Percentiles rank a stretch among this genome's conserved stretches.
Conservation (phyloP, 2,329 filamentous ascomycete species). For the Cercospora janseana region DNA sequence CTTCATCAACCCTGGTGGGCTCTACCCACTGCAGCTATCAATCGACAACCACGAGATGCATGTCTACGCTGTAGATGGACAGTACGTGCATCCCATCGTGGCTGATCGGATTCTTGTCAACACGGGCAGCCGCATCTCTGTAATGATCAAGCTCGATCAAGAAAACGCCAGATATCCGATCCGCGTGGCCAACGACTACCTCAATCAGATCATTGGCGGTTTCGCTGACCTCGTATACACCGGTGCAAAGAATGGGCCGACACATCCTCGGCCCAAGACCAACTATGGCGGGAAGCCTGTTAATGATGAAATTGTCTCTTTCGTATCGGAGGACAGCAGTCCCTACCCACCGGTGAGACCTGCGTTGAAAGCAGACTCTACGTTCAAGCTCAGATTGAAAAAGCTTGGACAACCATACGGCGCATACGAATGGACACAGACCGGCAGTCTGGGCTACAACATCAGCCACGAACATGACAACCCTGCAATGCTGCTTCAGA, state of each 20-base stretch:
- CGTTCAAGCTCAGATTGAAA: slow-evolving; percentile 22
- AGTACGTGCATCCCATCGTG: slow-evolving; percentile 53
- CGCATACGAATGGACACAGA: slow-evolving; percentile 25
- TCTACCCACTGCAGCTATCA: slow-evolving; percentile 53
- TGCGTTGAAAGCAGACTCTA: slow-evolving; percentile 17
- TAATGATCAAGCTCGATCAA: slow-evolving; percentile 50
- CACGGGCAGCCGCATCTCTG: slow-evolving; percentile 56
- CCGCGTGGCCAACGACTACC: slow-evolving; percentile 13
- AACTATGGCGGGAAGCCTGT: slow-evolving; percentile 47
- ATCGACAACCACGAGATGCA: slow-evolving; percentile 17
- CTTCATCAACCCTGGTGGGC: slow-evolving; percentile 16
- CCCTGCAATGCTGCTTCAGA: slow-evolving; percentile 19
- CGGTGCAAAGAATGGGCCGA: slow-evolving; percentile 43
- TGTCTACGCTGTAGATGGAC: slow-evolving; percentile 21
- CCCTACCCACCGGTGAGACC: slow-evolving; percentile 21
- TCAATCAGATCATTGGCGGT: slow-evolving; percentile 18
- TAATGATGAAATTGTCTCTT: slow-evolving; percentile 34
- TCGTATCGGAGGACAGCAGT: slow-evolving; percentile 19
- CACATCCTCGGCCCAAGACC: slow-evolving; percentile 45
- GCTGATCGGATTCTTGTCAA: slow-evolving; percentile 50
- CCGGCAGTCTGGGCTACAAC: slow-evolving; percentile 20
- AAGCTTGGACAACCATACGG: slow-evolving; percentile 24
- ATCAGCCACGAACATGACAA: slow-evolving; percentile 18
- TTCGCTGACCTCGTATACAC: slow-evolving; percentile 18
- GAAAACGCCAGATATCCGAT: slow-evolving; percentile 40